These are phyloP conservation scores for Sugiyamaella qingdaonensis DNA, from an alignment of 805 yeast genomes.

Conservation along the genomic window DNA sequence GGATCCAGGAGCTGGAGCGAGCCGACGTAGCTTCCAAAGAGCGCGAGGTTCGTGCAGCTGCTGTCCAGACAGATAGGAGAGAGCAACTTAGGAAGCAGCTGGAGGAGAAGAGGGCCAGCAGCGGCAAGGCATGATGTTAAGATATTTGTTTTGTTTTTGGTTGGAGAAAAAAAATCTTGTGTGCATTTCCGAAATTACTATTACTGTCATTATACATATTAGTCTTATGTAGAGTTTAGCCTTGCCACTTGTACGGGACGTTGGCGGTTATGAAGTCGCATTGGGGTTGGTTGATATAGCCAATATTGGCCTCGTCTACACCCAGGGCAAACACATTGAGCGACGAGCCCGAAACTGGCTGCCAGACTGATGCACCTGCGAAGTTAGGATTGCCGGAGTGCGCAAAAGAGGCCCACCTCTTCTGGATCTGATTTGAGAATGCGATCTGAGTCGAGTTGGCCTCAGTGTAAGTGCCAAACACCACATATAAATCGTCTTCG, in stretches of 20 bases:
- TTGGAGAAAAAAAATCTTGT: not conserved
- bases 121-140: not conserved
- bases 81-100: conserved; percentile 7
- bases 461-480: conserved; percentile 27
- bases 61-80: conserved; percentile 7
- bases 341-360: conserved; percentile 6
- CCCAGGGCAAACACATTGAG: conserved; percentile 1
- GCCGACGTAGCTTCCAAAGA: conserved; percentile 70
- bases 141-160: not conserved
- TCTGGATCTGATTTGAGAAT: conserved; percentile 24
- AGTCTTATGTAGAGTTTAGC: not conserved
- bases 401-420: conserved; percentile 28
- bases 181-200: too few relatives aligned
- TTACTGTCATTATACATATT: not conserved
- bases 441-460: conserved; percentile 19
- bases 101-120: conserved; percentile 5
- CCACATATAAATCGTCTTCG: conserved; percentile 27
- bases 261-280: conserved; percentile 8
- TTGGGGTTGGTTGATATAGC: not conserved
- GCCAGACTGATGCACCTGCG: conserved; percentile 17
- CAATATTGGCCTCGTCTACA: conserved; percentile 1
- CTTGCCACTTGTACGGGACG: conserved; percentile 12
- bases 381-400: conserved; percentile 25
- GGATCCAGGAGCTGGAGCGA: conserved; percentile 83
- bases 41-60: conserved; percentile 58